Percentiles rank a stretch among this genome's conserved stretches.
phyloP scores from a whole-genome alignment of 257 asterid genomes.

The Leptodermis oblonga region DNA sequence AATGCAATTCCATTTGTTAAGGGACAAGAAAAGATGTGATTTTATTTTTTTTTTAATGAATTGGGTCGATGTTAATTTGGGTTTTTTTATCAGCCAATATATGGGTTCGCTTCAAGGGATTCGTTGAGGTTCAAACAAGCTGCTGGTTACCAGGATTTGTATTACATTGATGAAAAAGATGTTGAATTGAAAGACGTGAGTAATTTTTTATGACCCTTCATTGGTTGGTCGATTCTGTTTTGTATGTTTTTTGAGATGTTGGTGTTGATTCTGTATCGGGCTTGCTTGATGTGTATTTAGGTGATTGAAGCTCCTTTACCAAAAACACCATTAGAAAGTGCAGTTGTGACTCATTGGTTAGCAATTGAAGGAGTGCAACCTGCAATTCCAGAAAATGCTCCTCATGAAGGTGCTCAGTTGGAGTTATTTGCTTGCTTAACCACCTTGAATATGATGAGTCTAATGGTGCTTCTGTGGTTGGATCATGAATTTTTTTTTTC shows the following conservation, averaged over 20 bases:
- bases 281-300: slow-evolving; percentile 31
- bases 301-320: slow-evolving; percentile 97
- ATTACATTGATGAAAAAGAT: slow-evolving; percentile 79
- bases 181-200: slow-evolving; percentile 93
- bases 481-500: slow-evolving; percentile 5
- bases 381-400: slow-evolving; percentile 93
- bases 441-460: not conserved
- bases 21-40: not conserved
- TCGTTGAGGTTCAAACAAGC: slow-evolving; percentile 85
- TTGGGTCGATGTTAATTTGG: slow-evolving; percentile 18
- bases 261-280: slow-evolving; percentile 5
- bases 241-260: slow-evolving; percentile 14
- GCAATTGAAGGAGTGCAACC: slow-evolving; percentile 98
- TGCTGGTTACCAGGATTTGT: slow-evolving; percentile 90
- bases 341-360: slow-evolving; percentile 84
- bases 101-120: slow-evolving; percentile 92
- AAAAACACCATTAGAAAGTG: slow-evolving; percentile 81
- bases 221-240: not conserved
- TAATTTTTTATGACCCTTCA: not conserved
- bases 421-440: not conserved
- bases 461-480: not conserved
- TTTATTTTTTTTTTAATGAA: not conserved
- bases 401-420: slow-evolving; percentile 52
- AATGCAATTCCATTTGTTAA: not conserved
- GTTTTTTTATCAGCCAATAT: slow-evolving; percentile 55